Conservation (phyloP, 441 rosid species). For the Pelargonium fulgidum region DNA sequence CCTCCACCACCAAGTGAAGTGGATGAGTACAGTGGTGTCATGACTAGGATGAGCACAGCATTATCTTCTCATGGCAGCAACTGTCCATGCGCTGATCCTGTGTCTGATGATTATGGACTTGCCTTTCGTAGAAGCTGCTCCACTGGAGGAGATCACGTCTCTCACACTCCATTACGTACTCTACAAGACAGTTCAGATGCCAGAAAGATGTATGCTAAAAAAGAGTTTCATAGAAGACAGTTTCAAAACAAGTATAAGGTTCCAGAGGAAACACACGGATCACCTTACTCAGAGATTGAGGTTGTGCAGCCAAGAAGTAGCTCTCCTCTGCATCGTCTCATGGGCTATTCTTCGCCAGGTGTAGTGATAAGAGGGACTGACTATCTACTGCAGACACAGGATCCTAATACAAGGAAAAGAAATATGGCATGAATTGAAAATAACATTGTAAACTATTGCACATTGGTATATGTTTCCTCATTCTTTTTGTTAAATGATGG, state of each 20-base stretch:
- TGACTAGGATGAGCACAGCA: constrained; percentile 25
- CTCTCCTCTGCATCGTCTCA: constrained; percentile 71
- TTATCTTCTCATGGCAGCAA: constrained; percentile 34
- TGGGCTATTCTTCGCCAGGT: constrained; percentile 78
- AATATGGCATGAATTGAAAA: neutral
- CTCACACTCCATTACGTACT: constrained; percentile 19
- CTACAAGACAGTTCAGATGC: constrained; percentile 17
- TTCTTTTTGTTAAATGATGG: no score
- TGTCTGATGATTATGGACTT: constrained; percentile 27
- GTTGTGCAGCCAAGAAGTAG: constrained; percentile 35
- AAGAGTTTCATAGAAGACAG: constrained; percentile 24
- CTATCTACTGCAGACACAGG: constrained; percentile 19
- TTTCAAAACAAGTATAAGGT: constrained; percentile 24
- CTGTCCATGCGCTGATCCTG: constrained; percentile 27
- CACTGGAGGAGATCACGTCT: constrained; percentile 26
- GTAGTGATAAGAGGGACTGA: constrained; percentile 33
- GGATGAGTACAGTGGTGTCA: constrained; percentile 27
- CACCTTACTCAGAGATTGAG: constrained; percentile 34
- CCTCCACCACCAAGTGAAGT: constrained; percentile 38
- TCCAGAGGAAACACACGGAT: constrained; percentile 26
- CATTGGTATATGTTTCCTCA: no score
- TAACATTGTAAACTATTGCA: neutral
- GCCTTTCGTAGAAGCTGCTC: constrained; percentile 34
- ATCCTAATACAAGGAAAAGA: neutral
- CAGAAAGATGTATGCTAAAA: constrained; percentile 21